Conservation (phyloP, 2,329 filamentous ascomycete genomes). For the Grosmannia serpens region DNA sequence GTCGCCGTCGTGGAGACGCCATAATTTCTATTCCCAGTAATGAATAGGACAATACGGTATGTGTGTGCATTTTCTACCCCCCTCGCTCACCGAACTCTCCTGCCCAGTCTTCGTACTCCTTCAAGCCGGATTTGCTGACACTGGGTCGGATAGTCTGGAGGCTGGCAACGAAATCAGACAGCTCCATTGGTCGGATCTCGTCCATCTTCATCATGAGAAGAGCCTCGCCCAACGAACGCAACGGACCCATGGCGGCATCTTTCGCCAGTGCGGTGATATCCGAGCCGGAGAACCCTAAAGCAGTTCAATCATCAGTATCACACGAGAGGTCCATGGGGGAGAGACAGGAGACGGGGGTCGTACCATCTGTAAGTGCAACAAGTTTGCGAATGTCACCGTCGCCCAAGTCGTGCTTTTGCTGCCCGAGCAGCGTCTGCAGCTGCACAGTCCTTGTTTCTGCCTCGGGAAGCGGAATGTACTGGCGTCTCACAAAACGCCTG, state of each 20-base stretch:
- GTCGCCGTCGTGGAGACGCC: neutral
- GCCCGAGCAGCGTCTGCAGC: slow-evolving; percentile 64
- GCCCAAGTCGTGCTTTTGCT: slow-evolving; percentile 74
- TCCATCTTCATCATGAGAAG: slow-evolving; percentile 88
- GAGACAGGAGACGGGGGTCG: slow-evolving; percentile 18
- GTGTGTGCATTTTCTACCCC: slow-evolving; percentile 36
- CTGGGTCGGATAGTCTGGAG: slow-evolving; percentile 77
- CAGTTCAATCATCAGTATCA: neutral
- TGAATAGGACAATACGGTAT: neutral
- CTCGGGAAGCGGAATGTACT: slow-evolving; percentile 93
- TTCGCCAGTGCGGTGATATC: slow-evolving; percentile 96
- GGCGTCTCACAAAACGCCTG: slow-evolving; percentile 78
- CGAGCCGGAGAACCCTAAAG: slow-evolving; percentile 83
- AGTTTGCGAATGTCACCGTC: slow-evolving; percentile 61
- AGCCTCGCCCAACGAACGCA: slow-evolving; percentile 81
- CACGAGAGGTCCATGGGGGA: neutral
- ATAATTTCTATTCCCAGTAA: neutral
- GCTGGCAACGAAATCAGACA: slow-evolving; percentile 76
- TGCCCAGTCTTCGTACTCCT: slow-evolving; percentile 91
- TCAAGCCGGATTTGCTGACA: slow-evolving; percentile 73
- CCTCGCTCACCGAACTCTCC: slow-evolving; percentile 85
- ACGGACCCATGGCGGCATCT: slow-evolving; percentile 93
- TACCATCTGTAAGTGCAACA: slow-evolving; percentile 76
- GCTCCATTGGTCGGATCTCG: slow-evolving; percentile 75
- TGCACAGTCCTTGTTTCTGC: slow-evolving; percentile 69